phyloP scores from a whole-genome alignment of 2,329 filamentous ascomycete genomes.

The Pseudocercospora macadamiae region DNA sequence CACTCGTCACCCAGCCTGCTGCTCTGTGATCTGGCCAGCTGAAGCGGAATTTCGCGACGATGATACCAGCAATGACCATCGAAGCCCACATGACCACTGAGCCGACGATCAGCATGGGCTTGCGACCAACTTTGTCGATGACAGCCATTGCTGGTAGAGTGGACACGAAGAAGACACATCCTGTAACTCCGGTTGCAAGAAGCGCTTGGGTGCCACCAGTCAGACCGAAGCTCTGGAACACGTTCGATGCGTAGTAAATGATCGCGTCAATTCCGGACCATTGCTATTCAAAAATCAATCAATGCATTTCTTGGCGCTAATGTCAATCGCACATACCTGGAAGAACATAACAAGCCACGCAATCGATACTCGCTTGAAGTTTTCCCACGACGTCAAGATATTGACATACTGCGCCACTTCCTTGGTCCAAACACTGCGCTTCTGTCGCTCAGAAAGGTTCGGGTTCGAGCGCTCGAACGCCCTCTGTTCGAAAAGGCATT shows the following conservation, averaged over 20 bases:
- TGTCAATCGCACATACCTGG: too few relatives aligned
- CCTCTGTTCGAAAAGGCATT: slow-evolving; percentile 55
- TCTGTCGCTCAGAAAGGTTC: slow-evolving; percentile 14
- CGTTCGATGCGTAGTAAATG: slow-evolving; percentile 47
- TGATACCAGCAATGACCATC: slow-evolving; percentile 54
- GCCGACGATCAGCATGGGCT: slow-evolving; percentile 45
- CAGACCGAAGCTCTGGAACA: slow-evolving; percentile 46
- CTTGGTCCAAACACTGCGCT: slow-evolving; percentile 13
- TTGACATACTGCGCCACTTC: slow-evolving; percentile 22
- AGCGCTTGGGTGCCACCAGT: slow-evolving; percentile 38
- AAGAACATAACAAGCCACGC: slow-evolving; percentile 60
- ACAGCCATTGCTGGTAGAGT: slow-evolving; percentile 44
- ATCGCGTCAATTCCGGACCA: slow-evolving; percentile 46
- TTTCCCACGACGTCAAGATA: slow-evolving; percentile 29
- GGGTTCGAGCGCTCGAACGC: slow-evolving; percentile 28
- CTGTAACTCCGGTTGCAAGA: slow-evolving; percentile 46
- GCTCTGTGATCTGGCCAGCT: slow-evolving; percentile 47
- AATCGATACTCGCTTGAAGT: slow-evolving; percentile 48
- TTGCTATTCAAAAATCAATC: too few relatives aligned
- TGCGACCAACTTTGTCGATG: slow-evolving; percentile 47
- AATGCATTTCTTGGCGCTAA: too few relatives aligned
- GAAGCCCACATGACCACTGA: slow-evolving; percentile 53
- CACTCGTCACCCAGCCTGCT: slow-evolving; percentile 70
- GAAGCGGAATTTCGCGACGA: slow-evolving; percentile 57
- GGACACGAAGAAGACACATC: slow-evolving; percentile 46